Base-by-base conservation (phyloP, 2,329 filamentous ascomycete species). In the Sporothrix curviconia region DNA sequence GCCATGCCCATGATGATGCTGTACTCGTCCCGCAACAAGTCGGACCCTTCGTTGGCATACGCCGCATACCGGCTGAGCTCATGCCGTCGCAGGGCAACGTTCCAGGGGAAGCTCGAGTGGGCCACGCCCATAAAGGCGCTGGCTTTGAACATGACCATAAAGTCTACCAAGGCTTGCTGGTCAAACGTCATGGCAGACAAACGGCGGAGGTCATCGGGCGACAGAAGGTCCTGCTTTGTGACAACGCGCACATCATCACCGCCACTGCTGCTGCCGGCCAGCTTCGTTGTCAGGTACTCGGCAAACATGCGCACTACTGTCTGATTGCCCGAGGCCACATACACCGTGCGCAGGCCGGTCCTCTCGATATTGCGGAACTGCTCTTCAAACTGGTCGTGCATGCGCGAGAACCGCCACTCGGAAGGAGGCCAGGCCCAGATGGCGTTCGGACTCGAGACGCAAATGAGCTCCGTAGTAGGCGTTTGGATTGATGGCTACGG, bases 51-150 rank as follows among this genome's bases (percentile, higher is more conserved):
- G 30, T 70, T 70, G 8, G 60, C 65, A 8, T 64, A 66, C 1
- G 37, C 53, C 3, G 56, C 1, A 39, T 68, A 69, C 7, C 32
- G 57, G 64, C 68, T 70, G 11, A 69, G 43, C 62, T 70, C 68
- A 42, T 70, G 68, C 39, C 68, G 64, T 32, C 68, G 65, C 53
- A 70, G 59, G 1, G 68, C 68, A 12, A 70, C 62, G 5, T 63
- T 69, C 68, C 68, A 70, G 6, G 68, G 66, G 43, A 69, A 70
- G 44, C 68, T 70, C 1, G 67, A 69, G 55, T 66, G 64, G 11
- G 67, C 67, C 1, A 70, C 68, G 14, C 68, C 68, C 67, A 70
- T 69, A 34, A 70, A 70, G 0, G 63, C 62, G 55, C 66, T 69
- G 39, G 67, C 64, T 58, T 65, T 66, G 60, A 69, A 68, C 61